Conservation (phyloP, 805 yeast species). For the Candida lessepsii region DNA sequence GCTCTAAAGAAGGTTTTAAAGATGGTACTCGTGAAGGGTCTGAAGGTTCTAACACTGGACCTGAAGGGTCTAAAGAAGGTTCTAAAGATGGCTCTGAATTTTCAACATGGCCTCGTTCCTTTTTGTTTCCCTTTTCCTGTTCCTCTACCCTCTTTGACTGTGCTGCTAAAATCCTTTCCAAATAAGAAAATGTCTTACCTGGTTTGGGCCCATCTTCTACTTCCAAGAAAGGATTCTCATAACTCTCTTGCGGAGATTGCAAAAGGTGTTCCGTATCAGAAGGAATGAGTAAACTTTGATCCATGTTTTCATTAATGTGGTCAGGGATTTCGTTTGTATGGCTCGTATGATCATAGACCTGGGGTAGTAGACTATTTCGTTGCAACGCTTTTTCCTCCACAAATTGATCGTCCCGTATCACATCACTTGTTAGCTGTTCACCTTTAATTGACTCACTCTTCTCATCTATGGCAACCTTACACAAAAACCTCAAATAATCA, state of each 20-base stretch:
- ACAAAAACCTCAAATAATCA: slow-evolving; percentile 35
- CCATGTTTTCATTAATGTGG: neutral
- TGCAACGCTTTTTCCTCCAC: neutral
- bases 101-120: too few species aligned
- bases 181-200: slow-evolving; percentile 22
- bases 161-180: slow-evolving; percentile 30
- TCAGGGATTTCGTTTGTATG: too few species aligned
- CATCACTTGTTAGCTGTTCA: too few species aligned
- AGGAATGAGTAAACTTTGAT: slow-evolving; percentile 5
- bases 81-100: neutral
- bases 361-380: neutral
- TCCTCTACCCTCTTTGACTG: slow-evolving; percentile 12
- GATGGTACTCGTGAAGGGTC: too few species aligned
- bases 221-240: slow-evolving; percentile 6
- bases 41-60: too few species aligned
- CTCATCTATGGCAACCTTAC: slow-evolving; percentile 25
- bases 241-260: slow-evolving; percentile 3
- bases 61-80: too few species aligned
- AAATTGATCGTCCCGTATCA: too few species aligned
- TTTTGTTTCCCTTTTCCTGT: too few species aligned
- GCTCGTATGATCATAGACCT: neutral
- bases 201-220: slow-evolving; percentile 2
- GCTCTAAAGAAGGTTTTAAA: too few species aligned
- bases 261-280: slow-evolving; percentile 4
- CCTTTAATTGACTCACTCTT: neutral